phyloP scores from a whole-genome alignment of 2,329 filamentous ascomycete species.

The Elsinoe ampelina region DNA sequence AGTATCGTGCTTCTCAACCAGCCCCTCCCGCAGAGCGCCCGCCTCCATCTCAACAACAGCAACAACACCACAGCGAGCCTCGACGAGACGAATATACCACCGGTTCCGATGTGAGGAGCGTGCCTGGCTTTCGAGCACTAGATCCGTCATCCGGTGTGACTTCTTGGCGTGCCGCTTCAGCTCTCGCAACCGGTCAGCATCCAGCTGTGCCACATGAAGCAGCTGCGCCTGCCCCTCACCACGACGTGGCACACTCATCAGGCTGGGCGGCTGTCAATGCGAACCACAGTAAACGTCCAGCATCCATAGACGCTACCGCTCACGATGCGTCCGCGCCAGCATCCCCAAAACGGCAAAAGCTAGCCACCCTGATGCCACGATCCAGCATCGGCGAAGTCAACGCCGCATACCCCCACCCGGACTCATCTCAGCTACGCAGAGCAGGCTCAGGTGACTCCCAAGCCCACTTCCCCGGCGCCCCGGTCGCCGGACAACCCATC shows the following conservation, averaged over 20 bases:
- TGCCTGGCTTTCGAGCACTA: slow-evolving; percentile 16
- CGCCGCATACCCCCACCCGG: slow-evolving; percentile 17
- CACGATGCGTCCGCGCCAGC: slow-evolving; percentile 25
- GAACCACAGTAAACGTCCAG: slow-evolving; percentile 31
- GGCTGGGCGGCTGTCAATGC: slow-evolving; percentile 39
- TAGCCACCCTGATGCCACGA: slow-evolving; percentile 32
- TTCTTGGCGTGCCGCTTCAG: slow-evolving; percentile 17
- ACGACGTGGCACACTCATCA: slow-evolving; percentile 20
- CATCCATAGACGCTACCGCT: slow-evolving; percentile 28
- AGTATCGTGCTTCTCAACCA: slow-evolving; percentile 14
- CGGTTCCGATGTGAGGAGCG: slow-evolving; percentile 1
- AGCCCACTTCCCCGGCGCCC: not conserved
- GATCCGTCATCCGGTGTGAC: slow-evolving; percentile 12
- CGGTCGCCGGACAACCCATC: not conserved
- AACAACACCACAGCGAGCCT: slow-evolving; percentile 21
- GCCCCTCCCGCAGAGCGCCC: not conserved
- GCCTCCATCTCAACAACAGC: not conserved
- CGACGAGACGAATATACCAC: slow-evolving; percentile 18
- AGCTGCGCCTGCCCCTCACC: slow-evolving; percentile 16
- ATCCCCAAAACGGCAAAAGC: slow-evolving; percentile 38
- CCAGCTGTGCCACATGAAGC: slow-evolving; percentile 16
- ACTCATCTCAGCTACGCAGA: slow-evolving; percentile 18
- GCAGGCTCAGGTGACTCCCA: slow-evolving; percentile 1
- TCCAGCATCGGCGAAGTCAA: slow-evolving; percentile 24
- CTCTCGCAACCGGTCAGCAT: slow-evolving; percentile 14